These are phyloP conservation scores for Eustoma russellianum DNA, from an alignment of 257 asterid species.

Conservation along the genomic window DNA sequence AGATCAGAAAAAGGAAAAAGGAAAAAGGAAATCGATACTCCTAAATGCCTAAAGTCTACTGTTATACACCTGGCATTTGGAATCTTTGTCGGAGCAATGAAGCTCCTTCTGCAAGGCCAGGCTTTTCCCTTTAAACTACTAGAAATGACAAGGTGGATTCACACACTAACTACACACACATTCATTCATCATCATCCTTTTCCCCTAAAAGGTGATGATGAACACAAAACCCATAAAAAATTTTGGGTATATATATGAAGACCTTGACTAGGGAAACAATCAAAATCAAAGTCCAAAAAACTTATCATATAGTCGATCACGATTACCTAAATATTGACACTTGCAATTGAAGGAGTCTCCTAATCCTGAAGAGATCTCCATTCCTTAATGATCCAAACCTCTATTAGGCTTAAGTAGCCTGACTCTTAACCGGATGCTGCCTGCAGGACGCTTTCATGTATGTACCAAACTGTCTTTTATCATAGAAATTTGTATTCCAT, in stretches of 20 bases:
- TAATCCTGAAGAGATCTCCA: conserved; percentile 17
- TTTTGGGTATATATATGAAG: conserved; percentile 31
- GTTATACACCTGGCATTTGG: conserved; percentile 25
- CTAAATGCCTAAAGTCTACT: conserved; percentile 30
- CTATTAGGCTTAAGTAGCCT: no score
- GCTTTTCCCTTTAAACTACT: conserved; percentile 26
- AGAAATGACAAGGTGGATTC: conserved; percentile 46
- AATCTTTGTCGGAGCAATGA: conserved; percentile 23
- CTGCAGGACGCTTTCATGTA: neutral
- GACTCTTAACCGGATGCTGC: no score
- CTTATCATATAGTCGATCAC: no score
- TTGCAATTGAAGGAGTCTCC: conserved; percentile 12
- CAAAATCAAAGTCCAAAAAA: conserved; percentile 30
- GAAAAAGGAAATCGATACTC: no score
- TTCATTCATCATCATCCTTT: conserved; percentile 63
- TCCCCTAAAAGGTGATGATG: conserved; percentile 36
- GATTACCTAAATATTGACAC: conserved; percentile 29
- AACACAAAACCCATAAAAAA: conserved; percentile 52
- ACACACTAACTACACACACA: conserved; percentile 64
- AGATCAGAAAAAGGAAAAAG: no score
- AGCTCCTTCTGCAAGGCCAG: conserved; percentile 18
- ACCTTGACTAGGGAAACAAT: conserved; percentile 26
- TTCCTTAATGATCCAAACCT: conserved; percentile 6
- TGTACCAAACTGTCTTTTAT: neutral
- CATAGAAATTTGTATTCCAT: no score